Evolutionary conservation across 352 stramenopile genomes (phyloP), one percentile per base, ranked within the genome.

Genomic region (Phytophthora macrochlamydospora): DNA sequence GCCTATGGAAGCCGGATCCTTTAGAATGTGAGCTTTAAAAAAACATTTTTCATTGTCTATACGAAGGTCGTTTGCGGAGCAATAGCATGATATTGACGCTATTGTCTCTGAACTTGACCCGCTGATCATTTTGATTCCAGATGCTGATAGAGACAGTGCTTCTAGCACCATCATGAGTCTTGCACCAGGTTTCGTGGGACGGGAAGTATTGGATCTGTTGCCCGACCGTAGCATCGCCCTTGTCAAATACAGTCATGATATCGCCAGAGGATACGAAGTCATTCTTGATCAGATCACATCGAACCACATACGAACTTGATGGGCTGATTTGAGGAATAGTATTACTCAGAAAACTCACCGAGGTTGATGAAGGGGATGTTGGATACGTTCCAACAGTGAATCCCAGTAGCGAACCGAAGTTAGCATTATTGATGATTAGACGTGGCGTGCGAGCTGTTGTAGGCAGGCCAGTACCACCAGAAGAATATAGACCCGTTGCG

Each of bases 401-500:
- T 4, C 49, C 56, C 4, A 64, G 13, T 30, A 64, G 33, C 12
- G 2, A 24, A 30, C 32, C 48, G 51, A 64, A 56, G 2, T 31
- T 28, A 31, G 51, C n/a, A 45, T 59, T 59, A 35, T 50, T 30
- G 38, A 59, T 49, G 28, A 59, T 59, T 2, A 59, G n/a, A 24
- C 38, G 35, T 9, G 38, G 52, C 1, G 14, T 12, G 6, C 38
- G 35, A 5, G 52, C 38, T 4, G 52, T 42, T 3, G 37, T 59
- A 3, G 55, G 46, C 33, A 75, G 28, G 33, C 60, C 67, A 56
- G n/a, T 57, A 33, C 67, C 67, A 30, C 42, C 50, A 2, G 40
- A 28, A 13, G 50, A 64, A 33, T 69, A 75, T 8, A 75, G 30
- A 28, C 67, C 67, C n/a, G 43, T 68, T 48, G 56, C 12, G 30